Evolutionary conservation across 352 stramenopile species (phyloP).

Genomic region (Thalassiosira livingstoniorum): DNA sequence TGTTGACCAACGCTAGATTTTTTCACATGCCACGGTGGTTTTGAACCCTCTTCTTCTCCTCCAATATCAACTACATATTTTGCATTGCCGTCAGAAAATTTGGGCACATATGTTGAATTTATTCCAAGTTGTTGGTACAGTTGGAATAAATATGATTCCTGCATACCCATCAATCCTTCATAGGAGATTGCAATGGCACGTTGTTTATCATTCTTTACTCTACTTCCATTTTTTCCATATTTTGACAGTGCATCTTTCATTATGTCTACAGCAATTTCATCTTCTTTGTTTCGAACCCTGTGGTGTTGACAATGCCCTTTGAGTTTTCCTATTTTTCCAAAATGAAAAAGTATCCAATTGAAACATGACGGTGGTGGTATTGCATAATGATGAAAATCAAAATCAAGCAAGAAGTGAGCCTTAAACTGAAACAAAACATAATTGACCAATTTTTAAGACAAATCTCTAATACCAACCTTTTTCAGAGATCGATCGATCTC

Average conservation of each 20-base stretch:
- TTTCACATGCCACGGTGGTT: too few relatives aligned
- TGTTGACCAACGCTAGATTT: too few relatives aligned
- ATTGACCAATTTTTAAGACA: too few relatives aligned
- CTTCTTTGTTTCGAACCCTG: background rate
- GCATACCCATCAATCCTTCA: conserved; percentile 28
- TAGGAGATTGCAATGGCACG: conserved; percentile 1
- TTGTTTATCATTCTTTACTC: conserved; percentile 2
- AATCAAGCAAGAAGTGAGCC: too few relatives aligned
- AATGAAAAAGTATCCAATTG: too few relatives aligned
- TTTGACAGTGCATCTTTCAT: background rate
- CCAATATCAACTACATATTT: conserved; percentile 31
- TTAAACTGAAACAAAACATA: too few relatives aligned
- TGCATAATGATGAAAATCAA: too few relatives aligned
- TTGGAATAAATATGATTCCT: conserved; percentile 43
- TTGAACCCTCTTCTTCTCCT: background rate
- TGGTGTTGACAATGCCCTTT: background rate
- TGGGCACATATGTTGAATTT: conserved; percentile 34
- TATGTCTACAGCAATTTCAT: background rate
- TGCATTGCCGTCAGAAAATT: conserved; percentile 43
- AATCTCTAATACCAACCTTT: too few relatives aligned
- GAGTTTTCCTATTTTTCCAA: conserved; percentile 19
- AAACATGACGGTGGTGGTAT: too few relatives aligned
- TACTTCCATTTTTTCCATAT: conserved; percentile 9
- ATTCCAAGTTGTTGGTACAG: conserved; percentile 45
- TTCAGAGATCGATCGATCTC: conserved; percentile 10